Base-by-base conservation (phyloP, 257 asterid genomes). In the Solanum corneliomulleri region DNA sequence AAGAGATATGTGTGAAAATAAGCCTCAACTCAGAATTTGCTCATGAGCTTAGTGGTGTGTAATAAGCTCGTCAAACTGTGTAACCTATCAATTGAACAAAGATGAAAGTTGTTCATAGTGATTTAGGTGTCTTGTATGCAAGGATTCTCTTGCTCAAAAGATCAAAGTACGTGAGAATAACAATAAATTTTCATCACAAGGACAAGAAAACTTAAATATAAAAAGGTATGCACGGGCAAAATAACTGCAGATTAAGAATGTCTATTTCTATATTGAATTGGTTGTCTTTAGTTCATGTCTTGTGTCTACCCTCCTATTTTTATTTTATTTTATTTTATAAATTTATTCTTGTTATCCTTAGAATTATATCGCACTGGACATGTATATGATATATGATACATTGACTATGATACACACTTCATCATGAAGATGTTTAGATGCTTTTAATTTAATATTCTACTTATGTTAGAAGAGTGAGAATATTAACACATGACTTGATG, bases 111-210 rank as follows among this genome's bases (percentile, higher is more conserved):
- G 4, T 89, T 88, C 1, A 2, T 10, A 23, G 3, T 6, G 13
- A 23, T 23, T 62, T 0, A 62, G 2, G 31, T 0, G 0, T 10
- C 15, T 23, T 25, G 29, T 4, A 4, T 62, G 15, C 1, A 62
- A n/a, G 29, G 2, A 1, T 0, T 23, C 27, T 47, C 58, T 60
- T 14, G 3, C 29, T 23, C 29, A 23, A 62, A 23, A 14, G 3
- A 11, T 23, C 31, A 23, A 62, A 62, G 1, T 62, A 62, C 0
- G 3, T 9, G 12, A 2, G 70, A 4, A 62, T 62, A 23, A 62
- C 31, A 23, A 62, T 10, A 23, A 10, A 1, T 23, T 23, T 62
- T 23, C 70, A 62, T 62, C 31, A 62, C 29, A 62, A 23, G 10
- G 10, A 62, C 31, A 62, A 7, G 29, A 23, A 2, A 2, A 23